A percentile compares a stretch with the other conserved stretches of the same genome.
These are phyloP conservation scores for Lasiodiplodia citricola DNA, from an alignment of 2,329 filamentous ascomycete species.

Conservation along the genomic window DNA sequence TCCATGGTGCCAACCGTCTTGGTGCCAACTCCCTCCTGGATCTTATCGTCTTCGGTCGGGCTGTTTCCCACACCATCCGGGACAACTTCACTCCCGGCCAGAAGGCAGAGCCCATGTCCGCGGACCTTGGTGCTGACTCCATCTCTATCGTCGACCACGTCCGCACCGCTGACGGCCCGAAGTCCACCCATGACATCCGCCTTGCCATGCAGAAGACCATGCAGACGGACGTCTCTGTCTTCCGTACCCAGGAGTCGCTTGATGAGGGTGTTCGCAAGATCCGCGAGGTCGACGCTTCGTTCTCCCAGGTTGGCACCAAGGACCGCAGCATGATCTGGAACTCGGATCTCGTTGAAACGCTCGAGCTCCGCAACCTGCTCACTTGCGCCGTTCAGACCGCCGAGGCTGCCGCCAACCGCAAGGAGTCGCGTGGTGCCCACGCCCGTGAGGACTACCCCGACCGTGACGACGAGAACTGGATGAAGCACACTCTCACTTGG, in stretches of 20 bases:
- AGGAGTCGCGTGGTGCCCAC: constrained; percentile 96
- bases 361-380: constrained; percentile 86
- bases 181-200: constrained; percentile 86
- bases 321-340: constrained; percentile 99
- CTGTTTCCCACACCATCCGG: constrained; percentile 94
- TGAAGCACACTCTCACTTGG: constrained; percentile 98
- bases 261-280: constrained; percentile 93
- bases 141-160: constrained; percentile 86
- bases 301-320: constrained; percentile 87
- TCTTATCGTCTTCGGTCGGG: constrained; percentile 95
- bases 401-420: constrained; percentile 85
- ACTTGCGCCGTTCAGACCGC: constrained; percentile 98
- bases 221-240: constrained; percentile 96
- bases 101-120: constrained; percentile 77
- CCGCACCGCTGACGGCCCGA: constrained; percentile 81
- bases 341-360: constrained; percentile 92
- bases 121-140: constrained; percentile 86
- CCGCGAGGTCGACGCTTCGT: constrained; percentile 79
- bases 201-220: constrained; percentile 96
- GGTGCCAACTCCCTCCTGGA: constrained; percentile 98
- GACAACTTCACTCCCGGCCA: constrained; percentile 88
- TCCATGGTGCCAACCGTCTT: constrained; percentile 97
- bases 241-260: constrained; percentile 91
- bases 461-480: constrained; percentile 94
- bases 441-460: constrained; percentile 96